Percentiles rank a stretch among this genome's conserved stretches.
Evolutionary conservation across 2,329 filamentous ascomycete genomes (phyloP).

Genomic region (Ampelomyces quisqualis): DNA sequence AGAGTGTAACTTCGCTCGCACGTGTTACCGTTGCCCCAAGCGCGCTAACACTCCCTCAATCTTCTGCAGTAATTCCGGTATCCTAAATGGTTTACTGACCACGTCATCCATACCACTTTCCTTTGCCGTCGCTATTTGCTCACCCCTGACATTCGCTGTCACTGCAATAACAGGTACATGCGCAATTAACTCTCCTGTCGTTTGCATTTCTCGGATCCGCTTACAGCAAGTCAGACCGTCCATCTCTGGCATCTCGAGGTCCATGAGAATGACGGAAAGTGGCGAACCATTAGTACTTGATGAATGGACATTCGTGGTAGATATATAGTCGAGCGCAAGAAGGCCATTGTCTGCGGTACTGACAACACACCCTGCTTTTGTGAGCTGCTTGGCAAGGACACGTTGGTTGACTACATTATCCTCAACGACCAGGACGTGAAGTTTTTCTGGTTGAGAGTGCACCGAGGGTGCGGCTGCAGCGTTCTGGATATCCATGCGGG

Average conservation of each 20-base stretch:
- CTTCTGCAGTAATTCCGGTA: conserved; percentile 35
- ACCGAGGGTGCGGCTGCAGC: background rate
- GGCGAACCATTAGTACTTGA: conserved; percentile 12
- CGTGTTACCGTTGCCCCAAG: conserved; percentile 8
- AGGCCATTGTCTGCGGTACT: conserved; percentile 38
- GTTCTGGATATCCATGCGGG: conserved; percentile 2
- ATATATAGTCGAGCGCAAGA: conserved; percentile 30
- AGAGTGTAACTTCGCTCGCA: no score
- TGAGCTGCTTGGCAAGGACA: conserved; percentile 37
- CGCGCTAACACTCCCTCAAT: conserved; percentile 23
- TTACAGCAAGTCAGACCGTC: conserved; percentile 38
- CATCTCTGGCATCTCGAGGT: conserved; percentile 46
- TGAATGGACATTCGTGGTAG: conserved; percentile 18
- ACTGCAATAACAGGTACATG: conserved; percentile 42
- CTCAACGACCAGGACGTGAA: conserved; percentile 39
- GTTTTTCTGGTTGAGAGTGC: conserved; percentile 1
- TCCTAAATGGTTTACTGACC: conserved; percentile 39
- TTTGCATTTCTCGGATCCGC: conserved; percentile 37
- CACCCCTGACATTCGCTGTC: conserved; percentile 40
- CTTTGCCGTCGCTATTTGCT: conserved; percentile 36
- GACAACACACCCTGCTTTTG: conserved; percentile 31
- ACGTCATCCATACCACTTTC: conserved; percentile 41
- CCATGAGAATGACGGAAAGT: conserved; percentile 39
- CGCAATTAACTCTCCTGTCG: conserved; percentile 14
- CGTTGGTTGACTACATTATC: conserved; percentile 44